Evolutionary conservation across 805 yeast species (phyloP).

Genomic region (Nakazawaea siamensis): DNA sequence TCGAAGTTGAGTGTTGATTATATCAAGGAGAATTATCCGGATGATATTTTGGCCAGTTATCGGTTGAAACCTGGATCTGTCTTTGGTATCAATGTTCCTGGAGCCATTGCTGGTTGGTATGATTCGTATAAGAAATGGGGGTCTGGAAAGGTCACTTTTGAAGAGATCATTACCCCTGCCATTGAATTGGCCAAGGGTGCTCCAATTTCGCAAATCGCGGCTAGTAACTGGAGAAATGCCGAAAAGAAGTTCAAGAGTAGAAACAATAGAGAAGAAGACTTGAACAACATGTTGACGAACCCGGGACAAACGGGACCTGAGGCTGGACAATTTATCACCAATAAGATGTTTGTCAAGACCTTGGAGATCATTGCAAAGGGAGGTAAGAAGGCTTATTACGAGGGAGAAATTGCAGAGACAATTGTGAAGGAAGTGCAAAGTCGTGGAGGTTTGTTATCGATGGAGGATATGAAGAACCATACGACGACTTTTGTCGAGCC

Average conservation of each 20-base stretch:
- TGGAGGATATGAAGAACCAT: slow-evolving; percentile 51
- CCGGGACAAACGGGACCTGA: slow-evolving; percentile 37
- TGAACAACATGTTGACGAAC: slow-evolving; percentile 28
- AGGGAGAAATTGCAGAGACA: slow-evolving; percentile 60
- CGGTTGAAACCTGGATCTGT: slow-evolving; percentile 48
- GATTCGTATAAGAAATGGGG: slow-evolving; percentile 70
- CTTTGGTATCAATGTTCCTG: slow-evolving; percentile 65
- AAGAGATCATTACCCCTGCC: slow-evolving; percentile 54
- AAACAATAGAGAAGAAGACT: slow-evolving; percentile 20
- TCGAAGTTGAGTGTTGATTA: slow-evolving; percentile 37
- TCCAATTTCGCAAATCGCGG: slow-evolving; percentile 54
- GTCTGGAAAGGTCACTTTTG: slow-evolving; percentile 52
- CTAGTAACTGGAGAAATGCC: slow-evolving; percentile 36
- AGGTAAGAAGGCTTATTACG: slow-evolving; percentile 63
- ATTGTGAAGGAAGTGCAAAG: slow-evolving; percentile 45
- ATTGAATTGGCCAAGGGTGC: slow-evolving; percentile 68
- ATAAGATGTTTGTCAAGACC: slow-evolving; percentile 44
- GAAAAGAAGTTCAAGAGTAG: slow-evolving; percentile 29
- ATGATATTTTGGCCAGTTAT: slow-evolving; percentile 31
- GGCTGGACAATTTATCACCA: slow-evolving; percentile 50
- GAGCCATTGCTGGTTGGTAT: slow-evolving; percentile 74
- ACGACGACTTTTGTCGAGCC: slow-evolving; percentile 61
- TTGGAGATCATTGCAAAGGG: slow-evolving; percentile 39
- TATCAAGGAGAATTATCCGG: slow-evolving; percentile 29
- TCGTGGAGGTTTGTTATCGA: slow-evolving; percentile 48